Evolutionary conservation across 768 basidiomycete species (phyloP), one percentile per base, ranked within the genome.

Genomic region (Suillus bovinus): DNA sequence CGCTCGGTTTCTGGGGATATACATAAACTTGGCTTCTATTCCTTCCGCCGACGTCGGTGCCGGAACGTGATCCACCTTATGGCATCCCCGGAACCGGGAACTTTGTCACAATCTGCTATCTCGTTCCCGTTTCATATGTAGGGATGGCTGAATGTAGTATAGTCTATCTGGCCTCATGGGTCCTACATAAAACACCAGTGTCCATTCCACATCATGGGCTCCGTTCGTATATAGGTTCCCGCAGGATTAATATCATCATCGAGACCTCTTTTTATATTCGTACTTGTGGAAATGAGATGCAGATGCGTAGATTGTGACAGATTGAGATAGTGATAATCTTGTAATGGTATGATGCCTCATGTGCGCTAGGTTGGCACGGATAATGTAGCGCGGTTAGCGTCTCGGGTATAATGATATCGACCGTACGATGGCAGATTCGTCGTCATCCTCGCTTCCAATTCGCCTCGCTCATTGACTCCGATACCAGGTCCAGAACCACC

Each of bases 401-500:
- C 36, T 13, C 55, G 24, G 17, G 64, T 67, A 36, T 63, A 67
- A 29, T 68, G 65, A 17, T 63, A 64, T 10, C 56, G 62, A 22
- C 68, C 63, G 13, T 55, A 61, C 22, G 65, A 61, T 42, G 61
- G 63, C 42, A 64, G 42, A 9, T 61, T 56, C 22, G 64, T 56
- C 31, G 64, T 17, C 41, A 61, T 59, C 34, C 38, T 60, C 31
- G 63, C 41, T n/a, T 67, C 29, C 22, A 74, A 64, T 56, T 74
- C 73, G 3, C 73, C 73, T 3, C 68, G 71, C 54, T 74, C 73
- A 49, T 64, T 75, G 54, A 71, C 74, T 29, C 57, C 57, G 61
- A 4, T 11, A 38, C 24, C 36, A 46, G 5, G 6, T 7, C 44
- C 44, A 33, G 59, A 54, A 3, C 65, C 58, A 22, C 61, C 63